Base-by-base conservation (phyloP, 2,329 filamentous ascomycete species). In the Volutella citrinella region DNA sequence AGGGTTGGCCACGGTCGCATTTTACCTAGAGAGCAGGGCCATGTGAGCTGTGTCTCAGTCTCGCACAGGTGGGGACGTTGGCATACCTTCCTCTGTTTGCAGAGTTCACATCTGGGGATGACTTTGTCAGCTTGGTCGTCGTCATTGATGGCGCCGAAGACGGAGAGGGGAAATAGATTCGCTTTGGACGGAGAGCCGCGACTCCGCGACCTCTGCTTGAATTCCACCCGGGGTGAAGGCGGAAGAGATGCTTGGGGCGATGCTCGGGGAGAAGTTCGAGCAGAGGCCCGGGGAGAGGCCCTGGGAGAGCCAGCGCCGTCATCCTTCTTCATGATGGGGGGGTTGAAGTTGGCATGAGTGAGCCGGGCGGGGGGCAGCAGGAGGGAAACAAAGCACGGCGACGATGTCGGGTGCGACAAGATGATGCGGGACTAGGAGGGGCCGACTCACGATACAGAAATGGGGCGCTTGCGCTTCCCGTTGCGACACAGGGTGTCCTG, bases 71-170 rank as follows among this genome's bases (percentile, higher is more conserved):
- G n/a, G n/a, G 10, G n/a, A 24, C 18, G 12, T 23, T 12, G 31
- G 30, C 32, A 31, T 63, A 87, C 84, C 71, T 90, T 91, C 66
- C 86, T 71, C 60, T 85, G 80, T 63, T 90, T 89, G 68, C 85
- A 88, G 32, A 85, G 72, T 63, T 90, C 86, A 55, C 86, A 83
- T 53, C 80, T 83, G 60, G 55, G 52, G 28, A 59, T 45, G 10
- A 38, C 20, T 33, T 43, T 41, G 51, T 71, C 60, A 70, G 69
- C 51, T 46, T 56, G 48, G 32, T 36, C 33, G 19, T 48, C 48
- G 32, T 36, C 33, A 20, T 48, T 48, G 17, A 30, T 37, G 20
- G 44, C 19, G 36, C 33, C 25, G 18, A n/a, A n/a, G n/a, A n/a
- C n/a, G n/a, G n/a, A n/a, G n/a, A n/a, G n/a, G n/a, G n/a, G n/a